Conservation (phyloP, 2,329 filamentous ascomycete genomes). For the Fusarium palustre region DNA sequence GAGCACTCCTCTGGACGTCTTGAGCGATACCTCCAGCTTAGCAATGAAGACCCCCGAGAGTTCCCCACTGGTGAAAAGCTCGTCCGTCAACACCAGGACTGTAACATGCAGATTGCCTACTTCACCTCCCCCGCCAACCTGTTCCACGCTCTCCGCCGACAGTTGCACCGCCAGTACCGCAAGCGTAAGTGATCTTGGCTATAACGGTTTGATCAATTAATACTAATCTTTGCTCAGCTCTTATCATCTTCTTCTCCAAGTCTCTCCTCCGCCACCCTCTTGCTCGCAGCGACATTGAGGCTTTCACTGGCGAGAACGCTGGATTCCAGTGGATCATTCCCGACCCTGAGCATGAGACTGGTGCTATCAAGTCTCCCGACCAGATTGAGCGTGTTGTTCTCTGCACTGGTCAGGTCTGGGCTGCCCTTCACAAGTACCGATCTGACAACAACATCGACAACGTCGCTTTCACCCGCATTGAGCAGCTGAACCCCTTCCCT, state of each 20-base stretch:
- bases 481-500: constrained; percentile 98
- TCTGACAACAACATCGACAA: constrained; percentile 87
- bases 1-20: constrained; percentile 98
- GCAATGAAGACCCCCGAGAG: constrained; percentile 95
- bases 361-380: constrained; percentile 80
- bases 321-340: constrained; percentile 98
- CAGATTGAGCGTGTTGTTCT: constrained; percentile 94
- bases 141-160: constrained; percentile 95
- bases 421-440: constrained; percentile 90
- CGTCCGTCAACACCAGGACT: constrained; percentile 97
- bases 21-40: constrained; percentile 96
- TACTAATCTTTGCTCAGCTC: constrained; percentile 60
- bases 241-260: constrained; percentile 99
- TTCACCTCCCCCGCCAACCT: constrained; percentile 96
- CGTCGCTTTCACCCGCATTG: constrained; percentile 92
- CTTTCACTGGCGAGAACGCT: constrained; percentile 84
- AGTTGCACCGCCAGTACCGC: constrained; percentile 99
- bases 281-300: constrained; percentile 88
- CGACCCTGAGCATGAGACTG: constrained; percentile 84
- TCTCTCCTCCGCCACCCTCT: constrained; percentile 93
- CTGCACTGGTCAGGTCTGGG: constrained; percentile 95
- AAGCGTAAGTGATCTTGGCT: constrained; percentile 77
- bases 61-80: constrained; percentile 92
- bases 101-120: constrained; percentile 98
- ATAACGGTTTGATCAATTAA: neutral